phyloP scores from a whole-genome alignment of 2,329 filamentous ascomycete species.

The Alternaria novae-zelandiae region DNA sequence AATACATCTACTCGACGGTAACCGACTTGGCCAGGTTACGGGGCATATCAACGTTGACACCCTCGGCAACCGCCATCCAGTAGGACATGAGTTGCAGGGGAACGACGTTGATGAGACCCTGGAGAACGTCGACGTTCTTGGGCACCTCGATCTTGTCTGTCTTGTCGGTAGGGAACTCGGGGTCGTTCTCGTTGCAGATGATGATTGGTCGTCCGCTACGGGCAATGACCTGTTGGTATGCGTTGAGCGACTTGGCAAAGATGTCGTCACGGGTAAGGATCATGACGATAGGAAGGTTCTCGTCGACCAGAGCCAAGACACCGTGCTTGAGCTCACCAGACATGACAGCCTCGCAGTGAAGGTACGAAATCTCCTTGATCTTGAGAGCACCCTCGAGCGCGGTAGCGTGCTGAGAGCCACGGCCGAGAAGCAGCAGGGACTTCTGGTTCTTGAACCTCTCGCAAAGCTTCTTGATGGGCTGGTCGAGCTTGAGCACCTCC shows the following conservation, averaged over 20 bases:
- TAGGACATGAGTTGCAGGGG: constrained; percentile 98
- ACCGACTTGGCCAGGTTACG: constrained; percentile 99
- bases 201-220: constrained; percentile 96
- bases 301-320: constrained; percentile 94
- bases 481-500: constrained; percentile 87
- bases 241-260: constrained; percentile 99
- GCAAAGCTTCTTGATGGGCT: constrained; percentile 93
- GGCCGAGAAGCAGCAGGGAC: constrained; percentile 88
- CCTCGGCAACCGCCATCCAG: constrained; percentile 96
- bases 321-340: constrained; percentile 99
- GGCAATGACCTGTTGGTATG: constrained; percentile 98
- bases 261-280: constrained; percentile 95
- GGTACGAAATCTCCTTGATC: constrained; percentile 99
- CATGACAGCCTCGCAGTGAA: constrained; percentile 99
- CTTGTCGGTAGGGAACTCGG: constrained; percentile 85
- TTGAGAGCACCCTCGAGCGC: constrained; percentile 96
- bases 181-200: constrained; percentile 91
- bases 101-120: constrained; percentile 97
- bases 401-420: constrained; percentile 95
- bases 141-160: constrained; percentile 98
- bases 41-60: constrained; percentile 97
- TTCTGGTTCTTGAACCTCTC: constrained; percentile 97
- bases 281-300: constrained; percentile 99
- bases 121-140: constrained; percentile 90
- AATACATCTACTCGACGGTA: constrained; percentile 82